Base-by-base conservation (phyloP, 805 yeast genomes). In the Wickerhamiella australiensis region DNA sequence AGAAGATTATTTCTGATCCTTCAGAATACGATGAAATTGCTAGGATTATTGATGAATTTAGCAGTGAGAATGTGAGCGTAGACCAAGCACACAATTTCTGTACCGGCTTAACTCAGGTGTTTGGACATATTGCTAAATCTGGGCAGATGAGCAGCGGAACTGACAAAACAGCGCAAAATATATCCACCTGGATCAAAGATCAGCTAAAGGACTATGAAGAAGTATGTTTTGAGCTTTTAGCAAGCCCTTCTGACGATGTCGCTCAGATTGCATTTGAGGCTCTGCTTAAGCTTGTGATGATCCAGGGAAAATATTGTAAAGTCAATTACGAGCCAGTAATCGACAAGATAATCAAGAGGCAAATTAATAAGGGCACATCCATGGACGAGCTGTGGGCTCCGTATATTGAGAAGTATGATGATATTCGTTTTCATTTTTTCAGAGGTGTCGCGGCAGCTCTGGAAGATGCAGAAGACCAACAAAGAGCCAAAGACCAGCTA, bases 371-470 rank as follows among this genome's bases (percentile, higher is more conserved):
- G 3, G 57, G 68, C 5, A 47, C 40, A 1, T n/a, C 38, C 11
- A 25, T 51, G 3, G 53, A 43, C 8, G 47, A 29, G 15, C 22
- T 50, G 29, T 50, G 46, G 47, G 42, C 47, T 4, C 47, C 41
- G 5, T 44, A 56, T 13, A 61, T 70, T 26, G 71, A 18, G 9
- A 45, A 71, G 56, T 76, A 74, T 62, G 84, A 84, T 70, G 98
- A 90, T 62, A 65, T 90, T 51, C 85, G 87, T 57, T 85, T 70
- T 60, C 83, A 80, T 59, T 80, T 85, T 56, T 78, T 81, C 59
- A 67, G 71, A 35, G 79, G 74, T 56, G 61, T 78, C 20, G 68
- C 72, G 15, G 57, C 67, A 3, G 61, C 69, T 35, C 61, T 65
- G 47, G 65, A 71, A 58, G 62, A 59, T 29, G 59, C 64, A 21